Evolutionary conservation across 1,139 yeast species (phyloP), one percentile per base, ranked within the genome.

Genomic region (Torulaspora globosa): DNA sequence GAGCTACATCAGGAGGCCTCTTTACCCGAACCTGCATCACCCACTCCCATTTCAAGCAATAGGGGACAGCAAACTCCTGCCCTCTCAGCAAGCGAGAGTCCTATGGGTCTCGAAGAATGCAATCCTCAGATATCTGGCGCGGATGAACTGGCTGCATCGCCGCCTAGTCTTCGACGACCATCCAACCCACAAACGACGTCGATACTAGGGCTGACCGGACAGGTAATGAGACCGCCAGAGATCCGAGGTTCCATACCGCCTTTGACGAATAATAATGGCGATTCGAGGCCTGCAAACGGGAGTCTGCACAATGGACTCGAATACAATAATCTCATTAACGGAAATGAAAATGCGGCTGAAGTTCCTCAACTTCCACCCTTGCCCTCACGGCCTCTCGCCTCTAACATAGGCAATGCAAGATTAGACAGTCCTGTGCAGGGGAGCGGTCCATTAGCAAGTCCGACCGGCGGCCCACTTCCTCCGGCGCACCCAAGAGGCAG

Each of bases 141-240:
- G 5, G 29, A 14, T 15, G 15, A 11, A 21, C 27, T 5, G n/a
- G 14, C 28, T 5, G 23, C 21, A 19, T 12, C 39, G n/a, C 18
- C 33, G 10, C 28, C 31, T 14, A 29, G 36, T 15, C 39, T 34
- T 18, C 44, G 44, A 44, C 43, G 41, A 31, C 38, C 38, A 23
- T 26, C 47, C 23, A 33, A 31, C 9, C 18, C 14, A 4, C 34
- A 32, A 23, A 39, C 48, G 14, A 44, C 29, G 26, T 44, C 48
- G n/a, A 35, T 47, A 16, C 31, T 47, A 23, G 48, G 48, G 14
- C 29, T 47, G 39, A 44, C 44, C 3, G 50, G 50, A n/a, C 47
- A 44, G 14, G 35, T 40, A 4, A 27, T 33, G n/a, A 41, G 30
- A 6, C 46, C 50, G 3, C 46, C 44, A 9, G n/a, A 11, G 5